Conservation (phyloP, 768 basidiomycete genomes). For the Solioccasus polychromus region DNA sequence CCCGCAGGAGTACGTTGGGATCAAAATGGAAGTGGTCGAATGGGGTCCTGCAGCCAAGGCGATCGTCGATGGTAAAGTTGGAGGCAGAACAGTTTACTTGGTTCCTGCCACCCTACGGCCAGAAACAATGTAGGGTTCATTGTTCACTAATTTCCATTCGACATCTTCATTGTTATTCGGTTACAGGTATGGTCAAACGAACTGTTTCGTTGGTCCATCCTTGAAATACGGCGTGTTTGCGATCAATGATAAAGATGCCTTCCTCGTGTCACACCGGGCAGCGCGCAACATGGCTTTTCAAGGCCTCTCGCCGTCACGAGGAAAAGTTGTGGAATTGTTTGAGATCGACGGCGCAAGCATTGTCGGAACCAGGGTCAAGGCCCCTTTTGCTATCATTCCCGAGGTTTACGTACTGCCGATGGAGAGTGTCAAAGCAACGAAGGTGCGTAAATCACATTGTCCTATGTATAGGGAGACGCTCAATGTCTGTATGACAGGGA, state of each 20-base stretch:
- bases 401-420: conserved; percentile 98
- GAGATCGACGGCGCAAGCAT: conserved; percentile 79
- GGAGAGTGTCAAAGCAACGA: conserved; percentile 95
- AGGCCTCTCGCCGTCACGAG: conserved; percentile 71
- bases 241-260: conserved; percentile 84
- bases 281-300: conserved; percentile 99
- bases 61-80: conserved; percentile 63
- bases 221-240: conserved; percentile 93
- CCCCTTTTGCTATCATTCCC: conserved; percentile 76
- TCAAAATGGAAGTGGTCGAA: conserved; percentile 91
- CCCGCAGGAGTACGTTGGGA: conserved; percentile 91
- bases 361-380: conserved; percentile 86
- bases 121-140: conserved; percentile 80
- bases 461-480: background rate
- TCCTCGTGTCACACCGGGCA: conserved; percentile 82
- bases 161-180: conserved; percentile 1
- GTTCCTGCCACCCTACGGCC: conserved; percentile 96
- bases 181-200: conserved; percentile 93
- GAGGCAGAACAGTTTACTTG: conserved; percentile 79
- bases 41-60: conserved; percentile 74
- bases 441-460: conserved; percentile 42
- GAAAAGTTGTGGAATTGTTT: conserved; percentile 66
- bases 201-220: conserved; percentile 89
- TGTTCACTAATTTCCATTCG: background rate
- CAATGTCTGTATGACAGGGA: conserved; percentile 48